Evolutionary conservation across 1,284 basidiomycete species (phyloP).

Genomic region (Leccinum pachyderme): DNA sequence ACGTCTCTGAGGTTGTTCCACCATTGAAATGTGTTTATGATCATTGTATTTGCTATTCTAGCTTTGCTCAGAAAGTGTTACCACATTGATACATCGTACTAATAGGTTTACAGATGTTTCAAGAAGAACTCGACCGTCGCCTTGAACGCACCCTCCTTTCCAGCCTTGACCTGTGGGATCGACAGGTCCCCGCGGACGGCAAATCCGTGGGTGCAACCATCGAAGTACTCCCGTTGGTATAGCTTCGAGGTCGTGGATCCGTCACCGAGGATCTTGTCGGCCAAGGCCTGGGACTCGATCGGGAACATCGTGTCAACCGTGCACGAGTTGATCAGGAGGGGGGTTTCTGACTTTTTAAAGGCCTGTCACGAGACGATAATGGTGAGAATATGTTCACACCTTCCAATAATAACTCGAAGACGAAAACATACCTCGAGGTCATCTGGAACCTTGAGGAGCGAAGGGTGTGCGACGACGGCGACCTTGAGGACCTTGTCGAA

Average conservation of each 20-base stretch:
- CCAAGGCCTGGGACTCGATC: slow-evolving; percentile 24
- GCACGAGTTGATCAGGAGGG: slow-evolving; percentile 47
- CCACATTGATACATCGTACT: not conserved
- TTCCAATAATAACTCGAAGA: not conserved
- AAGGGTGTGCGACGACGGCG: slow-evolving; percentile 64
- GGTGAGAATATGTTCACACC: not conserved
- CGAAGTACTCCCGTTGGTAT: slow-evolving; percentile 44
- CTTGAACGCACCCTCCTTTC: slow-evolving; percentile 64
- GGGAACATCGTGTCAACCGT: slow-evolving; percentile 37
- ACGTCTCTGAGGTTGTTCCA: slow-evolving; percentile 82
- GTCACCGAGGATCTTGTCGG: slow-evolving; percentile 43
- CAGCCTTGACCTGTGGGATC: slow-evolving; percentile 46
- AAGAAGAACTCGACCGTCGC: slow-evolving; percentile 52
- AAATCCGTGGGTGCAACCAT: slow-evolving; percentile 53
- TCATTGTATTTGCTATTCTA: not conserved
- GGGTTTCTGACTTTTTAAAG: slow-evolving; percentile 34
- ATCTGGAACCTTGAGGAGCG: slow-evolving; percentile 55
- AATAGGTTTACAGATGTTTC: slow-evolving; percentile 31
- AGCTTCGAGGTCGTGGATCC: slow-evolving; percentile 38
- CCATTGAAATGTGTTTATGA: slow-evolving; percentile 47
- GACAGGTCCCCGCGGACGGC: slow-evolving; percentile 42
- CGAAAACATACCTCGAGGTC: slow-evolving; percentile 10
- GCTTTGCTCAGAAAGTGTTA: not conserved
- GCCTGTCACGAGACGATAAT: slow-evolving; percentile 20
- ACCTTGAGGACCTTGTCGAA: slow-evolving; percentile 58